Evolutionary conservation across 129 eudicot species (phyloP), one percentile per base, ranked within the genome.

Genomic region (Ambrosia trifida): DNA sequence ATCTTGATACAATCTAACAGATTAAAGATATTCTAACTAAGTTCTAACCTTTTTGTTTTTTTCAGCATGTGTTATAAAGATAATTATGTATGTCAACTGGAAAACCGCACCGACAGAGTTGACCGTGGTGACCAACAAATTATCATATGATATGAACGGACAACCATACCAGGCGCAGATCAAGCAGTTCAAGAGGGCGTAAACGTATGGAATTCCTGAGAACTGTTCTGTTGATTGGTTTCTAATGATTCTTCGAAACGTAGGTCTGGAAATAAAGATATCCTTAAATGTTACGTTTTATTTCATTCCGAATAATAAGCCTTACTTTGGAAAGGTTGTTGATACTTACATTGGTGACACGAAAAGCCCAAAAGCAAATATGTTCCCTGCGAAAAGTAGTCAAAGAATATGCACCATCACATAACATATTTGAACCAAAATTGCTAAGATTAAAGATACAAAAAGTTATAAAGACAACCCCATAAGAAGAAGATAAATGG

Each of bases 121-220:
- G 68, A 92, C 98, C 1, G 98, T 86, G 20, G 89, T 79, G 28
- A 92, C 89, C 79, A 86, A 65, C 31, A 89, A 18, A 80, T 89
- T 89, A 72, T 87, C 91, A 10, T 67, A 40, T 6, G 98, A 89
- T 63, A 92, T 82, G 70, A 81, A 45, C 11, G 98, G 98, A 62
- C 84, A 52, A 69, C 98, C 98, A 73, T 92, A 92, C 96, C 95
- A 89, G 9, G 95, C 89, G 66, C 95, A 86, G 69, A 89, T 85
- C 71, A 86, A 80, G 87, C 98, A 92, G 81, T 92, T 92, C 72
- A 92, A 68, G 78, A 92, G 89, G 33, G 96, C 87, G 43, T 88
- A 88, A 35, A 91, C 63, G 64, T 91, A 91, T 43, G 96, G 96
- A 69, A 84, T 75, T 65, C 89, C 89, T 6, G 96, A 88, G 77